Evolutionary conservation across 106 monocot genomes (phyloP).

Genomic region (Agapanthus africanus): DNA sequence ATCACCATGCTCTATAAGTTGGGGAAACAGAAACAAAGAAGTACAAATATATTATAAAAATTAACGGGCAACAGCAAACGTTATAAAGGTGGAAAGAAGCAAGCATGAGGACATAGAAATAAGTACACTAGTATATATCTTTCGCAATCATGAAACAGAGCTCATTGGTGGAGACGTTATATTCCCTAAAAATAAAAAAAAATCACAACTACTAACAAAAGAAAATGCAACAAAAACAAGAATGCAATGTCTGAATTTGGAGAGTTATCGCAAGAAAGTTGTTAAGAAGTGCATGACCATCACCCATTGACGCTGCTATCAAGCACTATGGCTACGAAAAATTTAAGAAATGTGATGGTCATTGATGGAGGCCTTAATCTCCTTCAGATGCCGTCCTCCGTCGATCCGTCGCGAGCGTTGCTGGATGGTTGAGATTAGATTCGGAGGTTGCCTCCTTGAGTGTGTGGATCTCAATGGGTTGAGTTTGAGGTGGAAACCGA

Average conservation of each 20-base stretch:
- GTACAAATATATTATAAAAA: background rate
- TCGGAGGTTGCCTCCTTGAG: no score
- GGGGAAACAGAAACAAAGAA: background rate
- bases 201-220: background rate
- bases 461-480: no score
- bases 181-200: background rate
- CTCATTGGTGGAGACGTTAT: background rate
- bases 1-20: background rate
- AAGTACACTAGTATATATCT: background rate
- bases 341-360: background rate
- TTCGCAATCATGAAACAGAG: no score
- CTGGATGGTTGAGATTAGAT: no score
- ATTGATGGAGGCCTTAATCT: no score
- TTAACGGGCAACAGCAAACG: background rate
- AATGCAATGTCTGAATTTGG: background rate
- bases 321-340: background rate
- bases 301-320: background rate
- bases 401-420: no score
- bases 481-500: no score
- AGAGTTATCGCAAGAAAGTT: background rate
- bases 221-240: background rate
- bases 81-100: background rate
- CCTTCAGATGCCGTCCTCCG: no score
- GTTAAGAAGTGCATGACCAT: background rate
- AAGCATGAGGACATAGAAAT: background rate